phyloP scores from a whole-genome alignment of 2,329 filamentous ascomycete species.

The Cadophora luteo-olivacea region DNA sequence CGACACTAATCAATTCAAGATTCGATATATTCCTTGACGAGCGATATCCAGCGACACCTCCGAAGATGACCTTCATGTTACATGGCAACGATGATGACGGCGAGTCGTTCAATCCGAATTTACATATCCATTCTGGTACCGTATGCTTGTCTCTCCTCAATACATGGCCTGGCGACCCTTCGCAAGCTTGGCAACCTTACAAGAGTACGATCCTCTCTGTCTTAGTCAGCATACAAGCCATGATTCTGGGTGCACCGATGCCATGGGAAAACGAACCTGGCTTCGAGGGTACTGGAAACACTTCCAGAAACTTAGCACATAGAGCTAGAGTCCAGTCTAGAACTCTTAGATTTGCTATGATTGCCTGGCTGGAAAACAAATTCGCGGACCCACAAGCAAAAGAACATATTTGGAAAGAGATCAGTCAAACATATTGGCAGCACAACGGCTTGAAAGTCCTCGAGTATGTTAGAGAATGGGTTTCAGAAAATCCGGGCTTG shows the following conservation, averaged over 20 bases:
- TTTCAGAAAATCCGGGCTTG: slow-evolving; percentile 25
- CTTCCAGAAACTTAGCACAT: slow-evolving; percentile 22
- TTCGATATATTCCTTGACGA: slow-evolving; percentile 36
- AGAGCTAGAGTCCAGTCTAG: slow-evolving; percentile 31
- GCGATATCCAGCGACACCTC: slow-evolving; percentile 33
- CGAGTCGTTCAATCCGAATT: slow-evolving; percentile 36
- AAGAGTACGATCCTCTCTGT: slow-evolving; percentile 38
- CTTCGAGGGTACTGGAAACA: slow-evolving; percentile 20
- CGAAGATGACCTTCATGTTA: slow-evolving; percentile 34
- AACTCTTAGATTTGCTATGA: slow-evolving; percentile 35
- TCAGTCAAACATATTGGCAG: slow-evolving; percentile 30
- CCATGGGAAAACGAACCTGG: slow-evolving; percentile 38
- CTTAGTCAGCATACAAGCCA: slow-evolving; percentile 36
- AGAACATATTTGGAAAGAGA: slow-evolving; percentile 35
- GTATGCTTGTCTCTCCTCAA: slow-evolving; percentile 33
- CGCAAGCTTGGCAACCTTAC: slow-evolving; percentile 35
- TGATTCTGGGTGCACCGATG: slow-evolving; percentile 36
- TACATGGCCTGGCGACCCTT: slow-evolving; percentile 30
- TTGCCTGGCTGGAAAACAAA: slow-evolving; percentile 32
- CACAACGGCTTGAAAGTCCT: slow-evolving; percentile 27
- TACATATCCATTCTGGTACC: slow-evolving; percentile 31
- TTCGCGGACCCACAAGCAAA: slow-evolving; percentile 22
- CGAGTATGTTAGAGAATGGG: slow-evolving; percentile 30
- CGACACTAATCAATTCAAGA: slow-evolving; percentile 20
- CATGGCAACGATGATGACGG: slow-evolving; percentile 34